Base-by-base conservation (phyloP, 371 early-diverging fungal species). In the Rhizopus microsporus region DNA sequence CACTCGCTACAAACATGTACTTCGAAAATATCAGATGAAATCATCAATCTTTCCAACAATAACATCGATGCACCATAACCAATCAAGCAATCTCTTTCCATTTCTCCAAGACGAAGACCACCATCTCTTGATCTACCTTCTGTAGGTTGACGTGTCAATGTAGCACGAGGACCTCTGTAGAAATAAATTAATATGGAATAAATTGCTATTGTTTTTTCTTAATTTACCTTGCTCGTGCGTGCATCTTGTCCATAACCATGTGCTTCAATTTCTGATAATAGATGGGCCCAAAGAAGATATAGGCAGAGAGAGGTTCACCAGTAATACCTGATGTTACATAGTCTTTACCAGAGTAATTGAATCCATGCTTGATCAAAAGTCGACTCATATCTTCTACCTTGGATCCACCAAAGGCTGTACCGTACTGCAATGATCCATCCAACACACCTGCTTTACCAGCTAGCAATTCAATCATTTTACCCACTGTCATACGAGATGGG, bases 401-500 rank as follows among this genome's bases (percentile, higher is more conserved):
- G 68, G 90, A 88, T 23, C 98, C 97, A 54, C 96, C 96, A 81
- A 99, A 99, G 4, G 95, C 96, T 10, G 99, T 99, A 51, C 98
- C 99, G 62, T 99, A 99, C 67, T 97, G 97, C 38, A 96, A 73
- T 68, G 92, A 81, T 30, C 99, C 99, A 60, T 88, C 89, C 57
- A 99, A 65, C 3, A 99, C 93, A 49, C 98, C 99, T 0, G 99
- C 99, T 75, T 99, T 99, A 59, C 99, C 99, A 6, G 95, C 93
- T 48, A 98, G 71, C 56, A 97, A 72, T 78, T 99, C 99, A 70
- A 99, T 94, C 91, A 99, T 97, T 75, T 99, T 99, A 51, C 99
- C 99, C 5, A 99, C 99, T 23, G 99, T 99, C 99, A 99, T 99
- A 81, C 99, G 96, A 23, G 95, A 95, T 30, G 99, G 99, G 88